Percentiles rank a stretch among this genome's conserved stretches.
These are phyloP conservation scores for Parasarocladium wereldwijsianum DNA, from an alignment of 2,329 filamentous ascomycete genomes.

Conservation along the genomic window DNA sequence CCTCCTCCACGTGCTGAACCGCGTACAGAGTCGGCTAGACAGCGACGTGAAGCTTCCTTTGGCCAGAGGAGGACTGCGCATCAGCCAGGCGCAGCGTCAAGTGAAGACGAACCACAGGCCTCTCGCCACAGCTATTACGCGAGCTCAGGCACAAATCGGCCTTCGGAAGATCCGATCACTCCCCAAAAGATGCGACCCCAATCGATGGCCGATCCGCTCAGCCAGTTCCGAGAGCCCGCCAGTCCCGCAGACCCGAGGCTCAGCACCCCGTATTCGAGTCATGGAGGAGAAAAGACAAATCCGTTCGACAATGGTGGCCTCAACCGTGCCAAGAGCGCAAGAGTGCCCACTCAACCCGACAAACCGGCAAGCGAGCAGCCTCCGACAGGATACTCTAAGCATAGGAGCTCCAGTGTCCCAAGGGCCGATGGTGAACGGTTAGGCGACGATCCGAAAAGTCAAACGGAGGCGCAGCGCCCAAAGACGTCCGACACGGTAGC, in stretches of 20 bases:
- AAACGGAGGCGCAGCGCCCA: not conserved
- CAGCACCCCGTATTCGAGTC: constrained; percentile 40
- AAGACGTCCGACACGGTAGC: not conserved
- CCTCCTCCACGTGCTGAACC: constrained; percentile 30
- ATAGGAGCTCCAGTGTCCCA: constrained; percentile 18
- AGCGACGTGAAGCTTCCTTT: constrained; percentile 40
- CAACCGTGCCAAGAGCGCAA: constrained; percentile 30
- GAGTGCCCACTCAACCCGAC: constrained; percentile 18
- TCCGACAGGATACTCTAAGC: constrained; percentile 9
- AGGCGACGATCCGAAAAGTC: not conserved
- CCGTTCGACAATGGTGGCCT: constrained; percentile 33
- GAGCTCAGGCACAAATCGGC: constrained; percentile 8
- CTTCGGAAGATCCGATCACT: constrained; percentile 7
- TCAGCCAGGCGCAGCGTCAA: constrained; percentile 29
- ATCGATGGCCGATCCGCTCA: constrained; percentile 30
- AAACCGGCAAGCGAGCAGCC: constrained; percentile 11
- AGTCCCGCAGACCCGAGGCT: constrained; percentile 32
- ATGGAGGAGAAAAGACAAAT: constrained; percentile 44
- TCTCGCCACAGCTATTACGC: constrained; percentile 31
- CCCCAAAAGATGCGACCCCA: constrained; percentile 8
- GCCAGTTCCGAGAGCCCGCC: constrained; percentile 27
- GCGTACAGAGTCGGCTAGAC: constrained; percentile 35
- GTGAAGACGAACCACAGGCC: constrained; percentile 38
- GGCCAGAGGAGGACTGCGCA: constrained; percentile 34
- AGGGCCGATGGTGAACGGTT: constrained; percentile 4